Percentiles rank a stretch among this genome's conserved stretches.
Evolutionary conservation across 2,329 filamentous ascomycete species (phyloP).

Genomic region (Alternaria sp.): DNA sequence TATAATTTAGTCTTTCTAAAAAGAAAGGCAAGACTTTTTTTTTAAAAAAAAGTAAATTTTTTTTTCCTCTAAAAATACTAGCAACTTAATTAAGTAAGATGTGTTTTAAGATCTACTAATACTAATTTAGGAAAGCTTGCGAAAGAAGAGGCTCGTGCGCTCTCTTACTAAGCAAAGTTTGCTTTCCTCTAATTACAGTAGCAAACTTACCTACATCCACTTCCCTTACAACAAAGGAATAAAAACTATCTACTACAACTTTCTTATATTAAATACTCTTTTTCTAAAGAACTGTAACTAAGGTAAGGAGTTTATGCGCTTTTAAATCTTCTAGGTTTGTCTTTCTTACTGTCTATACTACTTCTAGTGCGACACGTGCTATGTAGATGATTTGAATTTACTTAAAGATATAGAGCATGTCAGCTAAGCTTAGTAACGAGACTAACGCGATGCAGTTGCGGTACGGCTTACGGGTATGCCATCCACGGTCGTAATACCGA

Average conservation of each 20-base stretch:
- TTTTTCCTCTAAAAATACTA: neutral
- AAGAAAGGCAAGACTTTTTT: neutral
- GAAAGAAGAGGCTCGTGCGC: neutral
- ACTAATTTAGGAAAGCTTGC: neutral
- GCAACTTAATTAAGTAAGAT: neutral
- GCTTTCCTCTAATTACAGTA: neutral
- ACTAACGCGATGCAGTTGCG: slow-evolving; percentile 16
- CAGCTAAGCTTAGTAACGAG: neutral
- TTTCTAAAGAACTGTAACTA: neutral
- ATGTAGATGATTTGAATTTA: neutral
- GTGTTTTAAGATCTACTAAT: neutral
- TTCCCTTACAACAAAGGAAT: neutral
- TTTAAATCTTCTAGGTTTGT: neutral
- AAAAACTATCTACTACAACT: neutral
- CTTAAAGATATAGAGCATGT: neutral
- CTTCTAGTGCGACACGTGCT: too few relatives aligned
- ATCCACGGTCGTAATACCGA: slow-evolving; percentile 40
- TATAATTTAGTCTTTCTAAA: neutral
- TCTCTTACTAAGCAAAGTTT: neutral
- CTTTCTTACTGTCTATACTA: neutral
- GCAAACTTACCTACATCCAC: neutral
- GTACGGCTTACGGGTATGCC: slow-evolving; percentile 31
- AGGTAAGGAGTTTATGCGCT: too few relatives aligned
- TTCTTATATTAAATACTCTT: neutral
- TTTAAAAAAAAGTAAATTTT: neutral